Base-by-base conservation (phyloP, 139 green algal species). In the Chlorella sp. region DNA sequence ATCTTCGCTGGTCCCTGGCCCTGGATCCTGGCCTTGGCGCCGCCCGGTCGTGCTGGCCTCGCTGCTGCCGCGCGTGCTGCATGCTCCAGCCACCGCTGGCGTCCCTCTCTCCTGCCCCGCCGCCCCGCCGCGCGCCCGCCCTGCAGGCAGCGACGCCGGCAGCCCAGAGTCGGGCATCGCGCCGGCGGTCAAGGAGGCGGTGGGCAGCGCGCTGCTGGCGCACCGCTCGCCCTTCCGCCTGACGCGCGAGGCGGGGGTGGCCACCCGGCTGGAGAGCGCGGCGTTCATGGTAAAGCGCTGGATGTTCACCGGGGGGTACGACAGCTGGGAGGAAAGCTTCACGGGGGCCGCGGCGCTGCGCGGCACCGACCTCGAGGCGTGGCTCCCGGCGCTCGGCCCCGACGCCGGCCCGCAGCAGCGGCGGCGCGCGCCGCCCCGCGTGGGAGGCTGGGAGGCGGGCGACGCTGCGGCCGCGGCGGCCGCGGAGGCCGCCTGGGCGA, bases 151-250 rank as follows among this genome's bases (percentile, higher is more conserved):
- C 42, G 11, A n/a, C 19, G 1, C 25, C 8, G n/a, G 5, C 35
- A 35, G 23, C 29, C 12, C 36, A 17, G n/a, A 61, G 45, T 19
- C 25, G 23, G 50, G 35, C 23, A 65, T 72, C 29, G 33, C 15
- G 21, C 25, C 61, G 0, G 58, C 79, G 19, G 45, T 86, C 11
- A 79, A 87, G 48, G 82, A 64, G 12, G 59, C 65, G 29, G 75
- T 79, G 25, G 73, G 82, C 25, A 72, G 78, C 36, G 74, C 65
- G 73, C 69, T 85, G 55, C 33, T 82, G 36, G 59, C 40, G 27
- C 66, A 53, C 75, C 71, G 64, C 45, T 66, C 74, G n/a, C 80
- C 80, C 35, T 85, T 85, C 75, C 56, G 75, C 25, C 61, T 85
- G 62, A 59, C 72, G 23, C 53, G 60, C 8, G 80, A 82, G 38